A percentile compares a stretch with the other conserved stretches of the same genome.
Conservation (phyloP, 2,329 filamentous ascomycete species). For the Phoma herbarum region DNA sequence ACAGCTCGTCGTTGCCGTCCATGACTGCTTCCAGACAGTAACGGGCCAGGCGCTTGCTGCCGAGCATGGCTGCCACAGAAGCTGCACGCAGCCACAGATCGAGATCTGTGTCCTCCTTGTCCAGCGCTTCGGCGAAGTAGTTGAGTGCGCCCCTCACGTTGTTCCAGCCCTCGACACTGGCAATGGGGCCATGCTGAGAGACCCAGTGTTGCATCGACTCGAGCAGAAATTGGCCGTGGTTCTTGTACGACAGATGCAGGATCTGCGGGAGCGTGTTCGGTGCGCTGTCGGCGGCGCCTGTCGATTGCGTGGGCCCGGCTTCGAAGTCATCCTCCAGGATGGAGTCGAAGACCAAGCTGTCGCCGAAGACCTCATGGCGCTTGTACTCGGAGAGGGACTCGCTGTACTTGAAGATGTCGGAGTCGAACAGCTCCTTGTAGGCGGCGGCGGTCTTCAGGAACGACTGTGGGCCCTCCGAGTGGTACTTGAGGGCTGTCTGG, state of each 20-base stretch:
- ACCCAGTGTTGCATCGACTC: constrained; percentile 70
- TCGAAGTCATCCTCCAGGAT: constrained; percentile 52
- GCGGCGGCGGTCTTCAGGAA: constrained; percentile 81
- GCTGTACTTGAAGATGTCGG: constrained; percentile 92
- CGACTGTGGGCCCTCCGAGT: constrained; percentile 81
- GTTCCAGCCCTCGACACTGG: constrained; percentile 43
- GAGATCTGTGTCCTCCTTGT: constrained; percentile 70
- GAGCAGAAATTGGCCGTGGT: constrained; percentile 90
- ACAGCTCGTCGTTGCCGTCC: constrained; percentile 66
- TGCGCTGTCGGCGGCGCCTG: constrained; percentile 73
- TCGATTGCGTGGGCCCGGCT: constrained; percentile 55
- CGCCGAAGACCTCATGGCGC: constrained; percentile 66
- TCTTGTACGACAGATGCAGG: constrained; percentile 93
- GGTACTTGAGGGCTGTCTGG: constrained; percentile 87
- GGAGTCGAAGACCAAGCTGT: constrained; percentile 54
- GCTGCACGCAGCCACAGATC: constrained; percentile 70
- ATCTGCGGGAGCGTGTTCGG: constrained; percentile 87
- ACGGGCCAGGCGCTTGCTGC: constrained; percentile 66
- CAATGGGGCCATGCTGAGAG: constrained; percentile 43
- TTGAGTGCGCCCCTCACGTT: constrained; percentile 52
- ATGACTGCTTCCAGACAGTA: constrained; percentile 71
- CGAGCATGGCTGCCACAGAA: constrained; percentile 64
- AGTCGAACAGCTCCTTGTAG: constrained; percentile 85
- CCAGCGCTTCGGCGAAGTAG: constrained; percentile 68
- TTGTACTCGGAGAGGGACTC: constrained; percentile 88